phyloP scores from a whole-genome alignment of 441 rosid genomes.

The Cnidoscolus chayamansa region DNA sequence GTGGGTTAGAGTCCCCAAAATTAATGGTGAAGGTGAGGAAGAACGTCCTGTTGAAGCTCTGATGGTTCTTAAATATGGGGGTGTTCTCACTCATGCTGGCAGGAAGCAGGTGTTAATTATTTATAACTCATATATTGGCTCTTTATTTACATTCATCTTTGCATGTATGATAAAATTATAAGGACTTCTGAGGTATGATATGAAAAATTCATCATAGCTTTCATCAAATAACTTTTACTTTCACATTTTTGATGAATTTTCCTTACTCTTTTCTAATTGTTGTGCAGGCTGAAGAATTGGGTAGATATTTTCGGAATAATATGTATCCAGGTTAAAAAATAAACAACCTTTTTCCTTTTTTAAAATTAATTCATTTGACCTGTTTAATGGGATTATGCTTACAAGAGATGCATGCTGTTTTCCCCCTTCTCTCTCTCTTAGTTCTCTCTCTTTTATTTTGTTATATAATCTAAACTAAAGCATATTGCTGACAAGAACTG shows the following conservation, averaged over 20 bases:
- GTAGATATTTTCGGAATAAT: constrained; percentile 93
- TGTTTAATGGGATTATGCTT: constrained; percentile 3
- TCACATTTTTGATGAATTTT: constrained; percentile 11
- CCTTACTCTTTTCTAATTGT: constrained; percentile 18
- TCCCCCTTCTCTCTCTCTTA: not conserved
- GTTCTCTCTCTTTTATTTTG: not conserved
- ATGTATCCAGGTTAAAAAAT: constrained; percentile 89
- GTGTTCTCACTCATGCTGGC: constrained; percentile 99
- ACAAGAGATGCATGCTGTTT: not conserved
- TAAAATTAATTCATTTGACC: not conserved
- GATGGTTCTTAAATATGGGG: constrained; percentile 99
- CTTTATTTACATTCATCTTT: not conserved
- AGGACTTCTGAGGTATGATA: constrained; percentile 1
- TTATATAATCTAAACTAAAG: not conserved
- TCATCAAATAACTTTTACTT: constrained; percentile 11
- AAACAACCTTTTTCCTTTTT: not conserved
- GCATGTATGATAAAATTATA: not conserved
- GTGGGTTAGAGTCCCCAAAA: constrained; percentile 81
- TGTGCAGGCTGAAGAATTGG: constrained; percentile 97
- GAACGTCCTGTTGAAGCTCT: constrained; percentile 94
- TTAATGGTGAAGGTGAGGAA: constrained; percentile 88
- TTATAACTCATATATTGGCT: constrained; percentile 14
- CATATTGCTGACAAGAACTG: not conserved
- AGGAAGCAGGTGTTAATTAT: constrained; percentile 82
- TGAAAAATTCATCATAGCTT: not conserved